Base-by-base conservation (phyloP, 1,139 yeast species). In the Diutina mesorugosa region DNA sequence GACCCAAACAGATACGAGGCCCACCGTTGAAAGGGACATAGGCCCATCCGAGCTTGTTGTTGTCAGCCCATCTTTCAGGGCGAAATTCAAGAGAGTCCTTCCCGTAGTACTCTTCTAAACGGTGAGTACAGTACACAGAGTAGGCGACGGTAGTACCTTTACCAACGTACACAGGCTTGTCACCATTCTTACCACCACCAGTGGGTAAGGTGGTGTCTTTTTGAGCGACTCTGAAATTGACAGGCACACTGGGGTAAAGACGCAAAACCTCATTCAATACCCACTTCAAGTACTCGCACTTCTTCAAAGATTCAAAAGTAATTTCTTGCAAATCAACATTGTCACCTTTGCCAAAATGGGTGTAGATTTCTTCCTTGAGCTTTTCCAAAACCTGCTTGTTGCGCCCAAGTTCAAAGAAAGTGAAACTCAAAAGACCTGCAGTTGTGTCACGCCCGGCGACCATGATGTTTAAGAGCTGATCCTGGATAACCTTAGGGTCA, bases 1-100 rank as follows among this genome's bases (percentile, higher is more conserved):
- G 55, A 21, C 55, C 53, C 55, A 80, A 68, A 62, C 85, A 81
- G 57, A 80, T 80, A 58, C 85, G 69, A 38, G 85, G 85, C 6
- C 85, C 85, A 55, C 84, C 85, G 61, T 80, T 80, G 69, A 79
- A 80, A 6, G 84, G 47, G n/a, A 45, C 10, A 26, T 50, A 55
- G n/a, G 56, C 35, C 54, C 50, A 55, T 3, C 47, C 50, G n/a
- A 48, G 30, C 41, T 32, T 48, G 16, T 38, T 7, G 8, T 41
- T 50, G 21, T 41, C 50, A 12, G 54, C 56, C 56, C 55, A 55
- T 6, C 45, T 10, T 30, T 47, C 50, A 4, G 56, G 47, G 21
- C 45, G 47, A 41, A 55, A 55, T 10, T 30, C 45, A n/a, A 26
- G 14, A 12, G 50, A 50, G 28, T 28, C 58, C 55, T 46, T 30